These are phyloP conservation scores for Leishmania arabica DNA, from an alignment of 208 protist species.

Conservation along the genomic window DNA sequence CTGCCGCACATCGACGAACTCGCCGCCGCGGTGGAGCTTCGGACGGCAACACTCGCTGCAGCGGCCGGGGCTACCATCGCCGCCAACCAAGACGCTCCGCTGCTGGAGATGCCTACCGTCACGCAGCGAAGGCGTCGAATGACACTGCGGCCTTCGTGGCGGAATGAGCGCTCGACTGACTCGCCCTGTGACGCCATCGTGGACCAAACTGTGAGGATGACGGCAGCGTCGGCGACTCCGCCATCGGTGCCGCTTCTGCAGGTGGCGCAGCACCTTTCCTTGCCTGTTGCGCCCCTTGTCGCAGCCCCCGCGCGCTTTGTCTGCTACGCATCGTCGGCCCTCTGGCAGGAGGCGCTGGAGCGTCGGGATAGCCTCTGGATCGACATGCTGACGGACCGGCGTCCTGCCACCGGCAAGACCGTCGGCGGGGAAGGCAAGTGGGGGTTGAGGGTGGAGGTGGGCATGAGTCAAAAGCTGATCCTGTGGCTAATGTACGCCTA, in stretches of 20 bases:
- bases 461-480: conserved; percentile 44
- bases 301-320: conserved; percentile 4
- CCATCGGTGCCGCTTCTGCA: not conserved
- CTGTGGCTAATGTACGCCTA: conserved; percentile 36
- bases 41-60: not conserved
- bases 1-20: not conserved
- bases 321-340: conserved; percentile 19
- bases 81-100: not conserved
- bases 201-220: not conserved
- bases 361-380: conserved; percentile 28
- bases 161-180: not conserved
- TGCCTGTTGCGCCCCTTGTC: not conserved
- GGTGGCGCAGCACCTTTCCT: not conserved
- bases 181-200: conserved; percentile 3
- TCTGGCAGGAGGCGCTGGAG: conserved; percentile 29
- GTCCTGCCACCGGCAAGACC: conserved; percentile 17
- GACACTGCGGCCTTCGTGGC: not conserved
- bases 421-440: conserved; percentile 24
- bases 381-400: conserved; percentile 29
- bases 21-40: not conserved
- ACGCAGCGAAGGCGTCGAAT: not conserved
- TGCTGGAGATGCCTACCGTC: not conserved
- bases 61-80: not conserved
- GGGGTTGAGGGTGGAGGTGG: conserved; percentile 35
- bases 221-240: conserved; percentile 2